These are phyloP conservation scores for Wickerhamiella infanticola DNA, from an alignment of 1,139 yeast genomes.

Conservation along the genomic window DNA sequence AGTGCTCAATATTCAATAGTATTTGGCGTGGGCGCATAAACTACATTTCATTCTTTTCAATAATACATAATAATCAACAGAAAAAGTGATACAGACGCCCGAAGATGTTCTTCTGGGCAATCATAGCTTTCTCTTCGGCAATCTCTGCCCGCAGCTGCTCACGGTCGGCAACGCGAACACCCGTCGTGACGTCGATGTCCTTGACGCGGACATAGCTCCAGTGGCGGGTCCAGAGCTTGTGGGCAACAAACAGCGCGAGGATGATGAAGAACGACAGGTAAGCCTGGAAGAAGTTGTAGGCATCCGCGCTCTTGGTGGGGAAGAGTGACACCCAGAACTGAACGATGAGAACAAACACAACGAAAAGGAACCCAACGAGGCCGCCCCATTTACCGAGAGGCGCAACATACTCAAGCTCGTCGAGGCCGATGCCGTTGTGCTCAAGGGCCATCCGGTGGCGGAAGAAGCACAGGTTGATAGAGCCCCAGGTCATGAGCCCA, in stretches of 20 bases:
- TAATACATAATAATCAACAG: constrained; percentile 26
- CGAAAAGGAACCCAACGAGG: constrained; percentile 42
- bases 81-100: constrained; percentile 29
- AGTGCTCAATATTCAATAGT: constrained; percentile 5
- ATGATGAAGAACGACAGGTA: constrained; percentile 40
- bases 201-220: constrained; percentile 27
- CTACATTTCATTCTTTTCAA: constrained; percentile 9
- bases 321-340: constrained; percentile 72
- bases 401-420: constrained; percentile 56
- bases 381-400: constrained; percentile 64
- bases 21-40: constrained; percentile 13
- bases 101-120: constrained; percentile 24
- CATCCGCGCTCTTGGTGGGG: constrained; percentile 34
- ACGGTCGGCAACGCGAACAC: constrained; percentile 37
- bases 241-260: constrained; percentile 33
- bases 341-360: constrained; percentile 34
- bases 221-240: constrained; percentile 28
- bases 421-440: constrained; percentile 44
- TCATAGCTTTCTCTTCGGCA: constrained; percentile 28
- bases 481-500: constrained; percentile 72
- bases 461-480: constrained; percentile 56
- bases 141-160: constrained; percentile 35
- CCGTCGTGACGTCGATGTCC: constrained; percentile 37
- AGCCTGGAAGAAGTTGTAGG: constrained; percentile 32
- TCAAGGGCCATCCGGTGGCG: constrained; percentile 54